Conservation (phyloP, 805 yeast genomes). For the Pichia rugopelliculosa region DNA sequence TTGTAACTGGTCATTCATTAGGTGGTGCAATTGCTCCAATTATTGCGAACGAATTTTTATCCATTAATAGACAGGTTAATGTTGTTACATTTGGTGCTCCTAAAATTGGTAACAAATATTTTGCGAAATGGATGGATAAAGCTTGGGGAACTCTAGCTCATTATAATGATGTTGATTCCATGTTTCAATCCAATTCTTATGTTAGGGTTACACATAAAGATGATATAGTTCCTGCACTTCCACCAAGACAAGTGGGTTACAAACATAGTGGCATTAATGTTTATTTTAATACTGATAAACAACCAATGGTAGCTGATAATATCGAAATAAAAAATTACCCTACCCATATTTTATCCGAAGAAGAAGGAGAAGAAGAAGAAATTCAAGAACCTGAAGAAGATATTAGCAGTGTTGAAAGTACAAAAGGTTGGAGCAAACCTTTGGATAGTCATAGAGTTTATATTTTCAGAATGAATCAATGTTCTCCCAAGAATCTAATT, state of each 20-base stretch:
- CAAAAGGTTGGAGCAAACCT: neutral
- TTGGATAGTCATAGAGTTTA: constrained; percentile 3
- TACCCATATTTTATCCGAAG: neutral
- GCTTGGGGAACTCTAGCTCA: constrained; percentile 32
- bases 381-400: no score
- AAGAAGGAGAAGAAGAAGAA: neutral
- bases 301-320: constrained; percentile 24
- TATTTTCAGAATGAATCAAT: constrained; percentile 2
- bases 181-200: constrained; percentile 28
- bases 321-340: neutral
- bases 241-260: constrained; percentile 37
- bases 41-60: constrained; percentile 52
- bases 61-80: constrained; percentile 46
- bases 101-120: constrained; percentile 47
- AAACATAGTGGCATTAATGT: constrained; percentile 47
- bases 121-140: constrained; percentile 46
- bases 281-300: constrained; percentile 30
- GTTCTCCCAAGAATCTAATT: neutral
- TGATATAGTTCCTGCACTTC: constrained; percentile 55
- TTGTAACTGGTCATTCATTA: constrained; percentile 66
- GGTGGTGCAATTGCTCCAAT: constrained; percentile 58
- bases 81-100: constrained; percentile 61
- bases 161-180: constrained; percentile 1
- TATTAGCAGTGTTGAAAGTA: neutral
- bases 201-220: constrained; percentile 50